Evolutionary conservation across 1,284 basidiomycete species (phyloP), one percentile per base, ranked within the genome.

Genomic region (Acaromyces ingoldii): DNA sequence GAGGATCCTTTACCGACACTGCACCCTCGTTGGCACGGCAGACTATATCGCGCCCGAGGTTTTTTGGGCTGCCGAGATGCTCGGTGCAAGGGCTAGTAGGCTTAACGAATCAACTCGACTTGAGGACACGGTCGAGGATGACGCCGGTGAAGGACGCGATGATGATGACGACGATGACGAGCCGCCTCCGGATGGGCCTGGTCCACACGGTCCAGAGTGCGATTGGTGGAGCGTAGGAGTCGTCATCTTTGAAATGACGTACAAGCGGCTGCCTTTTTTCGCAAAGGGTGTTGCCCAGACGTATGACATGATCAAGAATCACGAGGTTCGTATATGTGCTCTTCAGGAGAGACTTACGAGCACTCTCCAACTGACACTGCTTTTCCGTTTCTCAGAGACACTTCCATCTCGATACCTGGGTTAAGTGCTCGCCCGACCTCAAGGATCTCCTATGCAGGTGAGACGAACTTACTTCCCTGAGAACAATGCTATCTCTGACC

Each of bases 221-320:
- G 72, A 75, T 48, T 75, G 70, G 70, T 75, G 72, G 72, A 69
- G 66, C 51, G 58, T 75, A 31, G 72, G 72, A 24, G 58, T 72
- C 28, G 61, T 74, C 50, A 51, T 75, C 28, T 72, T 72, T 52
- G 72, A 75, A 53, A 74, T 74, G 70, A 55, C 58, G 3, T 71
- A 57, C 52, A 70, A 70, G 10, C 51, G 55, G 4, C 47, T 70
- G 30, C 72, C 72, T 31, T 75, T 75, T 53, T 71, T 65, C 40
- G 65, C 71, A 13, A 62, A 61, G 47, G 58, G 52, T 45, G 62
- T 69, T 47, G 61, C 64, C 30, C 67, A 67, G 34, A 67, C 70
- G 7, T 70, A 66, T 51, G 59, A 66, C n/a, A 63, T 55, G 49
- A 74, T 74, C 58, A 62, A 63, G 33, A 52, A 67, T 39, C 71